These are phyloP conservation scores for Yamadazyma dushanensis DNA, from an alignment of 1,139 yeast species.

Conservation along the genomic window DNA sequence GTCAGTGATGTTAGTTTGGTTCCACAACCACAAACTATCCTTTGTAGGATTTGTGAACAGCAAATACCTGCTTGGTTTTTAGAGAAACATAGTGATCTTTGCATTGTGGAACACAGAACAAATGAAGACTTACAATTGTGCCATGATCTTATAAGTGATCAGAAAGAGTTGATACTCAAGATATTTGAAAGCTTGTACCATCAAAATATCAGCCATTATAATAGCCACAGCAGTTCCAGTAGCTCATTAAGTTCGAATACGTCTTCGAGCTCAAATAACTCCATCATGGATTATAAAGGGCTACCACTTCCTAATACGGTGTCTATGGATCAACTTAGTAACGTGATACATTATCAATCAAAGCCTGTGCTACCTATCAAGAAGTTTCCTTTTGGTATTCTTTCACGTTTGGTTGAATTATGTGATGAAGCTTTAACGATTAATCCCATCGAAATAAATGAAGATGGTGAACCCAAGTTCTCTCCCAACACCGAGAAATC, in stretches of 20 bases:
- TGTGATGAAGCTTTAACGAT: constrained; percentile 77
- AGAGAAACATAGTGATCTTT: constrained; percentile 86
- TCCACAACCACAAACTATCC: constrained; percentile 74
- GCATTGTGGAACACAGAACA: constrained; percentile 81
- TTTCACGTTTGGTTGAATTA: constrained; percentile 62
- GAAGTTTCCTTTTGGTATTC: constrained; percentile 65
- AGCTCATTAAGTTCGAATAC: constrained; percentile 16
- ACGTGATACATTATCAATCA: constrained; percentile 26
- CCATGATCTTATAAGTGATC: constrained; percentile 80
- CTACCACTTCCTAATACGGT: constrained; percentile 44
- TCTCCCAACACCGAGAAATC: constrained; percentile 75
- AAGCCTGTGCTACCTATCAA: constrained; percentile 28
- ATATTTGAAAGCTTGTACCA: constrained; percentile 43
- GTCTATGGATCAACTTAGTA: constrained; percentile 21
- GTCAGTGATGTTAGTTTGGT: constrained; percentile 62
- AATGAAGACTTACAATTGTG: constrained; percentile 75
- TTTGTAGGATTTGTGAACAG: constrained; percentile 91
- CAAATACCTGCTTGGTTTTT: constrained; percentile 96
- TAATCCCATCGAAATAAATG: constrained; percentile 51
- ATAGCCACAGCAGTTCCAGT: constrained; percentile 6
- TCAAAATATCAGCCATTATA: constrained; percentile 9
- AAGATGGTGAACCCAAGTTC: constrained; percentile 35
- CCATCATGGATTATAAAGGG: constrained; percentile 58
- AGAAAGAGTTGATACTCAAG: constrained; percentile 51
- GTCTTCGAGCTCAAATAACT: constrained; percentile 14